Evolutionary conservation across 169 alveolate genomes (phyloP), one percentile per base, ranked within the genome.

Genomic region (Cryptosporidium sp.): DNA sequence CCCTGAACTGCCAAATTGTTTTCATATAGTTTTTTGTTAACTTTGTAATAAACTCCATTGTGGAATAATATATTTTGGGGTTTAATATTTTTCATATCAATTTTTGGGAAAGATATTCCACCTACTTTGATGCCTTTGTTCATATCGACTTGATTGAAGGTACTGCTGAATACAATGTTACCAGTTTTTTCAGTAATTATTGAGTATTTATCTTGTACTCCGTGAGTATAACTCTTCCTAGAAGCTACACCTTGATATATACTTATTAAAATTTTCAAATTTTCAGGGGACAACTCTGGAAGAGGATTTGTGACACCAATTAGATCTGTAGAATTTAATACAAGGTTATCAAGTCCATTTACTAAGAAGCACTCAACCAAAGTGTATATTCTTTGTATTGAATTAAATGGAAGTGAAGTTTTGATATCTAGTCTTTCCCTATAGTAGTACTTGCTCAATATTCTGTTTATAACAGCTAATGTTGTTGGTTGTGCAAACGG

Each of bases 401-500:
- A 80, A 26, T 80, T 48, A 39, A 80, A 23, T n/a, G 89, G 89
- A 16, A 80, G n/a, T 43, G 35, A 16, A 21, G 37, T 80, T 5
- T 62, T 43, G 3, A 80, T 37, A 50, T 80, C 73, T 62, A 59
- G 65, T 26, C 48, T 43, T 67, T 59, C 80, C 26, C 68, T 62
- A 41, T 80, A 80, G 39, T 61, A 80, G 31, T 59, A 43, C 31
- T 59, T 80, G 33, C 33, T 41, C 48, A 58, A 48, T 0, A 80
- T 80, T 80, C 89, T 59, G 26, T 48, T 80, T 48, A 80, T 80
- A 23, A 50, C 89, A 35, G 89, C 62, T 41, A 80, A 45, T 31
- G 89, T 80, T 10, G 52, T 80, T 80, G 89, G 89, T 37, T 80
- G 89, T 0, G 89, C 89, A 80, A 80, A 80, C n/a, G 89, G 89